Base-by-base conservation (phyloP, 2,329 filamentous ascomycete genomes). In the Microdochium paspali region DNA sequence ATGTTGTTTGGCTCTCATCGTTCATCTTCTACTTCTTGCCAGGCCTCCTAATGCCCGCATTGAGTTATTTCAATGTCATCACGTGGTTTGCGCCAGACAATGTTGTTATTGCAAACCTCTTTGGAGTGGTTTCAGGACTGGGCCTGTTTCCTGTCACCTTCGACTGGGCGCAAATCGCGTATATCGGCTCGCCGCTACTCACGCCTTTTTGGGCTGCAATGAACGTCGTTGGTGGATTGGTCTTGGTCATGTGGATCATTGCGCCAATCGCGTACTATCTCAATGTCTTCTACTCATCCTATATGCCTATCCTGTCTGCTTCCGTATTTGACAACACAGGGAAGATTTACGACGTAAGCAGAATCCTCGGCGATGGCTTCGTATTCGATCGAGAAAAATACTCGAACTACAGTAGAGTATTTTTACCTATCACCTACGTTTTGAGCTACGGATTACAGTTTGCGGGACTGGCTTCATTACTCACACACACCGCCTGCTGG, bases 1-100 rank as follows among this genome's bases (percentile, higher is more conserved):
- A 87, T 55, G 68, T 81, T 28, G 79, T 90, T 35, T 90, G 85
- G 73, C 62, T 76, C 4, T 76, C 73, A 10, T 81, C 85, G 0
- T 91, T 90, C 54, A 63, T 78, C 21, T 95, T 91, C 67, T 95
- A 94, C 66, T 93, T 93, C 62, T 69, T 94, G 1, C 89, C 89
- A 0, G 88, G 88, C 3, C 73, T 94, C 12, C 69, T 95, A 44
- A 84, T 93, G 70, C 87, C 87, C 6, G 88, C 87, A 1, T 72
- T 95, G 56, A 91, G 86, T 65, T 93, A 91, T 65, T 95, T 94
- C 72, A 94, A 83, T 61, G 84, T 91, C 52, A 72, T 94, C 49
- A 94, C 89, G 13, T 95, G 87, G 88, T 87, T 90, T 62, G 86
- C 86, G 2, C 89, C 89, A 0, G 82, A 89, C 54, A 94, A 85